Conservation (phyloP, 345 rosid genomes). For the Moricandia arvensis region DNA sequence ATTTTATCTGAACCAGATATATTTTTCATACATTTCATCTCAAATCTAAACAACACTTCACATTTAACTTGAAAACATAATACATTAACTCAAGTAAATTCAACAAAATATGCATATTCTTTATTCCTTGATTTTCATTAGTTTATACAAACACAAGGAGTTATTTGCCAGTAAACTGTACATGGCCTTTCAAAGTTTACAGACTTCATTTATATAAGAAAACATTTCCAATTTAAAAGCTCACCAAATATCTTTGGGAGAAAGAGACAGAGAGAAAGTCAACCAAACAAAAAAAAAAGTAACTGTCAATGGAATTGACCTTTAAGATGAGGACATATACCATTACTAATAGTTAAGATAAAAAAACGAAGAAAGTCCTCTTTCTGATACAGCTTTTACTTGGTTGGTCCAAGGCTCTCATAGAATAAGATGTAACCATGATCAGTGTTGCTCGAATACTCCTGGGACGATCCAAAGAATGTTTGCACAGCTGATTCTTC, state of each 20-base stretch:
- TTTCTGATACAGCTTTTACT: constrained; percentile 27
- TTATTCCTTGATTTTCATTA: background rate
- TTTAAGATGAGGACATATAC: constrained; percentile 28
- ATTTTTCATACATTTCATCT: background rate
- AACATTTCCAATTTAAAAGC: constrained; percentile 12
- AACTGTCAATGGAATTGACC: constrained; percentile 26
- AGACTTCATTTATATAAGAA: constrained; percentile 16
- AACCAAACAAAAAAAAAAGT: background rate
- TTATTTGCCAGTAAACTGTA: constrained; percentile 34
- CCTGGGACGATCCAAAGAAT: constrained; percentile 96
- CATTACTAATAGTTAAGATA: constrained; percentile 27
- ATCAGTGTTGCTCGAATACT: constrained; percentile 92
- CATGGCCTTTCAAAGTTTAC: constrained; percentile 32
- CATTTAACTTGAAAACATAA: background rate
- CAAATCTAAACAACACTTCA: background rate
- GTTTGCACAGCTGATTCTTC: constrained; percentile 98
- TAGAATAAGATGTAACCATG: constrained; percentile 98
- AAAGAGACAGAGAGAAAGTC: constrained; percentile 4
- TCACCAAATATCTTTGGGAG: constrained; percentile 34
- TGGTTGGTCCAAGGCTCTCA: constrained; percentile 66
- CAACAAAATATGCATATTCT: background rate
- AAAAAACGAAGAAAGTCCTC: background rate
- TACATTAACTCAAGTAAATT: background rate
- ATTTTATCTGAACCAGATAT: background rate
- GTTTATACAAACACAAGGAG: constrained; percentile 8